Evolutionary conservation across 73 alveolate species (phyloP).

Genomic region (Breviolum minutum): DNA sequence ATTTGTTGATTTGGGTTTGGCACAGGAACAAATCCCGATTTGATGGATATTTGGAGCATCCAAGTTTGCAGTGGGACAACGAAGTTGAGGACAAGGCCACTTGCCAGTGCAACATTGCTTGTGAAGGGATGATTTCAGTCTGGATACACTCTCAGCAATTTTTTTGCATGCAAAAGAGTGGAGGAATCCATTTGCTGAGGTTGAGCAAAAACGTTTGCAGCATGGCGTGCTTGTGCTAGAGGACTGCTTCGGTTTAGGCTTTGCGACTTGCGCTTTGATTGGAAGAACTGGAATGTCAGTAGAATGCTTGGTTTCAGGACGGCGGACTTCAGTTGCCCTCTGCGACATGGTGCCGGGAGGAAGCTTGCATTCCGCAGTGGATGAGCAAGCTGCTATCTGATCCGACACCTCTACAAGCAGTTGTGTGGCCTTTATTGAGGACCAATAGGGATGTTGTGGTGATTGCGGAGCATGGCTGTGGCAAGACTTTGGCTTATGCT

Average conservation of each 20-base stretch:
- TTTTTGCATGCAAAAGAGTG: too few relatives aligned
- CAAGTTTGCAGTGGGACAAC: constrained; percentile 30
- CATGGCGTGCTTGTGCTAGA: constrained; percentile 73
- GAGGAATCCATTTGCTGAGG: neutral
- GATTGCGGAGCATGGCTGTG: constrained; percentile 74
- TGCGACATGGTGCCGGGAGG: constrained; percentile 50
- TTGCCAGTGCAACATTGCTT: neutral
- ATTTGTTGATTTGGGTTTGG: neutral
- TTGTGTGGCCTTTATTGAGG: constrained; percentile 65
- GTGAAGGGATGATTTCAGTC: neutral
- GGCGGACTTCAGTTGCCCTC: constrained; percentile 58
- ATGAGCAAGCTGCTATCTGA: neutral
- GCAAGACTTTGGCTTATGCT: constrained; percentile 81
- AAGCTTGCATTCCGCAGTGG: constrained; percentile 61
- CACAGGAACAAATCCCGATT: constrained; percentile 31
- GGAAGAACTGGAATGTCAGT: too few relatives aligned
- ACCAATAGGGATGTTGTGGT: constrained; percentile 62
- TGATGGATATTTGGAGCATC: constrained; percentile 83
- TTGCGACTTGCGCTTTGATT: too few relatives aligned
- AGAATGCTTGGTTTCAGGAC: constrained; percentile 4
- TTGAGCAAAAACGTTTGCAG: constrained; percentile 13
- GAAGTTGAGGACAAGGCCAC: constrained; percentile 20
- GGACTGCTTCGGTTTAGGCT: constrained; percentile 1
- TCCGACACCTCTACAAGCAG: constrained; percentile 69
- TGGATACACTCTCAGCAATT: too few relatives aligned